Percentiles rank a stretch among this genome's conserved stretches.
Conservation (phyloP, 805 yeast species). For the Wilhelminamyces savonicus region DNA sequence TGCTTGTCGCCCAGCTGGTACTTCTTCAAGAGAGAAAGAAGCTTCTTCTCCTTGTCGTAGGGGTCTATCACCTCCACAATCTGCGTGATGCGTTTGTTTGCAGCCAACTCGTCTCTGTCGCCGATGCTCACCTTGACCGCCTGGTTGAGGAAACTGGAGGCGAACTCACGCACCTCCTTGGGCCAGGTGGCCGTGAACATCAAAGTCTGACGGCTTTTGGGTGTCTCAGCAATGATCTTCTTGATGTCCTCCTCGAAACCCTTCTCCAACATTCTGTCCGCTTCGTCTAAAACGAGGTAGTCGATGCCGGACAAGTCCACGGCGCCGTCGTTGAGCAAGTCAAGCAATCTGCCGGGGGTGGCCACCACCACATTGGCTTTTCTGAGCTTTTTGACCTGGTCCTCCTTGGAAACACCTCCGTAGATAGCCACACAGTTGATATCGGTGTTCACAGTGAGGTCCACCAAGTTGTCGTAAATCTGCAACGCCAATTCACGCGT, state of each 20-base stretch:
- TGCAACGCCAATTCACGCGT: constrained; percentile 97
- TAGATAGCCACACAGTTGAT: constrained; percentile 78
- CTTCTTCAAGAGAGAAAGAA: constrained; percentile 64
- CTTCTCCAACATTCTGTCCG: constrained; percentile 97
- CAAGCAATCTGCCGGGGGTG: constrained; percentile 96
- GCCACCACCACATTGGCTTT: constrained; percentile 82
- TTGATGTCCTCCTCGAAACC: constrained; percentile 98
- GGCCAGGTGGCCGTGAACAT: constrained; percentile 99
- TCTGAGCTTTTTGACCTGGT: constrained; percentile 67
- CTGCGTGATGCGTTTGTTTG: constrained; percentile 91
- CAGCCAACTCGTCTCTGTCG: constrained; percentile 87
- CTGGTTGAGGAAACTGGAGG: constrained; percentile 69
- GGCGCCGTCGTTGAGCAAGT: constrained; percentile 83
- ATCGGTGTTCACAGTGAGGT: constrained; percentile 54
- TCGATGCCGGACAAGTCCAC: constrained; percentile 61
- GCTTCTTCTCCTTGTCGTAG: constrained; percentile 67
- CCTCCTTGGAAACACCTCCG: constrained; percentile 97
- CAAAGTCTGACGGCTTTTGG: constrained; percentile 70
- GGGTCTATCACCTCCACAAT: constrained; percentile 84
- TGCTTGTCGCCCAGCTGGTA: constrained; percentile 61
- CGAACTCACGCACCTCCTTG: constrained; percentile 92
- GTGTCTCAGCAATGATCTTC: constrained; percentile 60
- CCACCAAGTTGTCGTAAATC: constrained; percentile 75
- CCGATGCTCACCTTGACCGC: constrained; percentile 95
- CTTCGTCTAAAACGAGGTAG: constrained; percentile 91